phyloP scores from a whole-genome alignment of 2,329 filamentous ascomycete species.

The Dactylellina leptospora region DNA sequence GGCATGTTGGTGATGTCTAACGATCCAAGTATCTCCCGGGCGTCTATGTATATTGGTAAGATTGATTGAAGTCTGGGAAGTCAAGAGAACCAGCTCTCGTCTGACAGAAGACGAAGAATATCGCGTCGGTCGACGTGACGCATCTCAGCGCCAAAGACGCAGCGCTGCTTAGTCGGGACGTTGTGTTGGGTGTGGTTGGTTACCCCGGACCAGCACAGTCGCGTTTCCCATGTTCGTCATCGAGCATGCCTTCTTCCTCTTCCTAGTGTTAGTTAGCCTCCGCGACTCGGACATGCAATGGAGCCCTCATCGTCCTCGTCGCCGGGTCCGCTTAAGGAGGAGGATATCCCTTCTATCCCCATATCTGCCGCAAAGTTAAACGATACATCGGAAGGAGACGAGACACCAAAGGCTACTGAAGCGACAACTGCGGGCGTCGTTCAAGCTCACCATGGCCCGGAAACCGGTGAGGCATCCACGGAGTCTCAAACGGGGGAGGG shows the following conservation, averaged over 20 bases:
- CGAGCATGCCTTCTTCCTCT: constrained; percentile 12
- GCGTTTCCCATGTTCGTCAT: constrained; percentile 45
- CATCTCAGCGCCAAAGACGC: constrained; percentile 14
- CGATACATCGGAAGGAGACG: constrained; percentile 37
- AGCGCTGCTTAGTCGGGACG: background rate
- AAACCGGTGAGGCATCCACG: constrained; percentile 25
- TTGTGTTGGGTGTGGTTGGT: background rate
- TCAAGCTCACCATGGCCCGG: constrained; percentile 7
- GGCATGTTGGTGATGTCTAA: constrained; percentile 26
- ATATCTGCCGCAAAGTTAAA: constrained; percentile 40
- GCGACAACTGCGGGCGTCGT: constrained; percentile 49
- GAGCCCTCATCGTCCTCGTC: constrained; percentile 48
- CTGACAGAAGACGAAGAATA: background rate
- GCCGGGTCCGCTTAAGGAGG: constrained; percentile 44
- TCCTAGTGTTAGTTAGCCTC: constrained; percentile 10
- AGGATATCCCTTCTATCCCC: constrained; percentile 44
- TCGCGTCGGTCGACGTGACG: constrained; percentile 23
- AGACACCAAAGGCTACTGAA: constrained; percentile 40
- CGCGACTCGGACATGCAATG: constrained; percentile 30
- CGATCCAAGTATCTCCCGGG: background rate
- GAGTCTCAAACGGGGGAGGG: constrained; percentile 59
- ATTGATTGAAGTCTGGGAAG: background rate
- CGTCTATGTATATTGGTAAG: background rate
- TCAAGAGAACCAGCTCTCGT: constrained; percentile 5
- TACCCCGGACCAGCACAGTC: constrained; percentile 19